Evolutionary conservation across 306 rosid species (phyloP).

Genomic region (Coriaria nepalensis): DNA sequence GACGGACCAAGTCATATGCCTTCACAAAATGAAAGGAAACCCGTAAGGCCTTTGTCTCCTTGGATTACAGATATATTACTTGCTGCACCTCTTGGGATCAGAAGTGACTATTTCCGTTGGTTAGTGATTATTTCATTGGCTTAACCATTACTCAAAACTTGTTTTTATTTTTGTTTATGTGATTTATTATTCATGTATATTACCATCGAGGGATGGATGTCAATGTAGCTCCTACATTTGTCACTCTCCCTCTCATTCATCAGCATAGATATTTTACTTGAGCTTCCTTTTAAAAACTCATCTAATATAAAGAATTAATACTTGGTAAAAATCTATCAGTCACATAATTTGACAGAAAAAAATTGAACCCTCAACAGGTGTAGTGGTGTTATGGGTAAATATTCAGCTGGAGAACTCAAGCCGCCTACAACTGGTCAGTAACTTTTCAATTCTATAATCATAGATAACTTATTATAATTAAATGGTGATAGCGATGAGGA

Average conservation of each 20-base stretch:
- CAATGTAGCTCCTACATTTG: too few relatives aligned
- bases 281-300: too few relatives aligned
- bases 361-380: slow-evolving; percentile 47
- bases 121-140: slow-evolving; percentile 21
- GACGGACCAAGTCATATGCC: slow-evolving; percentile 34
- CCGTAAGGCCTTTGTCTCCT: slow-evolving; percentile 79
- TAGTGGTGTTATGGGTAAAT: slow-evolving; percentile 98
- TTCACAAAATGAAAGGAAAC: slow-evolving; percentile 72
- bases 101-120: slow-evolving; percentile 98
- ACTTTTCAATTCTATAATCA: background rate
- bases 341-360: too few relatives aligned
- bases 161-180: slow-evolving; percentile 3
- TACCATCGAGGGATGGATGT: too few relatives aligned
- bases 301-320: too few relatives aligned
- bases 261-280: too few relatives aligned
- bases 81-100: slow-evolving; percentile 83
- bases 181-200: too few relatives aligned
- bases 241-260: too few relatives aligned
- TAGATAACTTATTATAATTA: too few relatives aligned
- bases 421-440: slow-evolving; percentile 64
- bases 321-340: too few relatives aligned
- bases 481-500: too few relatives aligned
- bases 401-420: slow-evolving; percentile 97
- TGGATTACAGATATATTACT: slow-evolving; percentile 91
- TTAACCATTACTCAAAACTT: background rate